Percentiles rank a stretch among this genome's conserved stretches.
Evolutionary conservation across 164 flowering plant species (phyloP).

Genomic region (Vitis labrusca): DNA sequence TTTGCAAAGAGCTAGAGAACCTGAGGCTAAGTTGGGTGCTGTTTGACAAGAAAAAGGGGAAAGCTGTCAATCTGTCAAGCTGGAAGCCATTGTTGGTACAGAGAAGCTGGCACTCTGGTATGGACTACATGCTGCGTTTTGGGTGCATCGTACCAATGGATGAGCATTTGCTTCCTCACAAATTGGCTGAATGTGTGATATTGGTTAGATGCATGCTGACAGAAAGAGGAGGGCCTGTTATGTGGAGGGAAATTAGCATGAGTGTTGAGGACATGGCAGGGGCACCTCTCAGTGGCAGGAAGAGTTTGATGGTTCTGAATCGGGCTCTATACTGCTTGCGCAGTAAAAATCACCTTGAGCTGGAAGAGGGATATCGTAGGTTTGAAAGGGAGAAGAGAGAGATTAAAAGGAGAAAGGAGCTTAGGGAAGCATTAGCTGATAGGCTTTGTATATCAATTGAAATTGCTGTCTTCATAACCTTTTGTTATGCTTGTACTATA

Average conservation of each 20-base stretch:
- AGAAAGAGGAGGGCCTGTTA: conserved; percentile 8
- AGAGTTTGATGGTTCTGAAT: conserved; percentile 19
- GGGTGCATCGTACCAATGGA: conserved; percentile 28
- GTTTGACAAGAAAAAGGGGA: conserved; percentile 22
- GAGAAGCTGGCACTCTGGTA: conserved; percentile 23
- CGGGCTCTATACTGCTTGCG: conserved; percentile 20
- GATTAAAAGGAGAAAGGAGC: conserved; percentile 10
- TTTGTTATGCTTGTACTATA: neutral
- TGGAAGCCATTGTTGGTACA: conserved; percentile 28
- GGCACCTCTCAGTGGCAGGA: conserved; percentile 13
- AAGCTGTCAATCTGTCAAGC: conserved; percentile 31
- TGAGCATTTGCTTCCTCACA: neutral
- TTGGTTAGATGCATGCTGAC: conserved; percentile 17
- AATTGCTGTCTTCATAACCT: conserved; percentile 8
- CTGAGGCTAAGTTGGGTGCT: conserved; percentile 37
- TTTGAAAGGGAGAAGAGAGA: conserved; percentile 19
- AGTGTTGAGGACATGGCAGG: conserved; percentile 27
- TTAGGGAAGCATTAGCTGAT: conserved; percentile 19
- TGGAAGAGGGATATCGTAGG: conserved; percentile 11
- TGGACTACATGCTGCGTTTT: conserved; percentile 18
- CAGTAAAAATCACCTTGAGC: conserved; percentile 5
- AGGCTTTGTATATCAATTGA: conserved; percentile 17
- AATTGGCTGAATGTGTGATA: conserved; percentile 23
- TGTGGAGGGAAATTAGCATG: conserved; percentile 30
- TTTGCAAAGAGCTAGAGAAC: conserved; percentile 16